Base-by-base conservation (phyloP, 371 early-diverging fungal species). In the Rhizomucor miehei region DNA sequence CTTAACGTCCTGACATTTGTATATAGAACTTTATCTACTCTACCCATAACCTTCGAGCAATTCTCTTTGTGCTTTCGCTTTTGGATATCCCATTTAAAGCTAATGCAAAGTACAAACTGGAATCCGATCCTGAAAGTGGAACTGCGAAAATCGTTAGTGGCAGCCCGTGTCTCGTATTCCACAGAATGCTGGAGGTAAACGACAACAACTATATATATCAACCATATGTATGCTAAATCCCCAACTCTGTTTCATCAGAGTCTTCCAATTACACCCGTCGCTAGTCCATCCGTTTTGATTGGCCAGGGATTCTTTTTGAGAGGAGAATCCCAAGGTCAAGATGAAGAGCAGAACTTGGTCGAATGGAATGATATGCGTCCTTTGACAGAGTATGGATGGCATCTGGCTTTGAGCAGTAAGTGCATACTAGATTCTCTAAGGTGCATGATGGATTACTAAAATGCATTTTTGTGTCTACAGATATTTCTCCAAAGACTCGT, bases 11-110 rank as follows among this genome's bases (percentile, higher is more conserved):
- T n/a, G n/a, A n/a, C n/a, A n/a, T n/a, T n/a, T n/a, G n/a, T n/a
- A n/a, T 11, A 14, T 44, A 80, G 65, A 73, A 75, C 52, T 77
- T 84, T 52, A 68, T 81, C 8, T 58, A 67, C 43, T 63, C 74
- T 20, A 49, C 71, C 4, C 36, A 39, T 1, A 54, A 59, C n/a
- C 63, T 73, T 24, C 71, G 75, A 0, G 67, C 71, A 34, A 50
- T 70, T 0, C 62, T 81, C 44, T 70, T 71, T 40, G 77, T 71
- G 2, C 25, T 84, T 14, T 63, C 77, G 6, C 38, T 84, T 10
- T 48, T 75, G 44, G 79, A 79, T 37, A 39, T 84, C 13, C 72
- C 73, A 8, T 75, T 76, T 39, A 48, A 52, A 0, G 61, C 67
- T 0, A 52, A 65, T 17, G 60, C 63, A 6, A 52, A 65, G 0